These are phyloP conservation scores for Arabidopsis lyrata DNA, from an alignment of 441 rosid species.

Conservation along the genomic window DNA sequence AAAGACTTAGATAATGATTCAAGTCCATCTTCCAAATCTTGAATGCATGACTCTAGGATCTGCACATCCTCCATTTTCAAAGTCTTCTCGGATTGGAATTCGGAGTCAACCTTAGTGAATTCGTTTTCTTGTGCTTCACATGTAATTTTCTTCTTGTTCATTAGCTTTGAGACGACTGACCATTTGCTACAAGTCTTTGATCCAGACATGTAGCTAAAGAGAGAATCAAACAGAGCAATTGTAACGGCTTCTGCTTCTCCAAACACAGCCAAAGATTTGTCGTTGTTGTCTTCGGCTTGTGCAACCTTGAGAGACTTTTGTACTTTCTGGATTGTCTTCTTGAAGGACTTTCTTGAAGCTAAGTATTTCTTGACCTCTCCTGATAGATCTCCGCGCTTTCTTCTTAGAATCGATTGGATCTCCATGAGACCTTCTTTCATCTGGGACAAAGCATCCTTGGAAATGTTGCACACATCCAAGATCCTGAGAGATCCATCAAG, in stretches of 20 bases:
- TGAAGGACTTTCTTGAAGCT: conserved; percentile 37
- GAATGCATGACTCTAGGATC: conserved; percentile 44
- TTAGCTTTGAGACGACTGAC: conserved; percentile 52
- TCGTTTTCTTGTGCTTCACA: conserved; percentile 36
- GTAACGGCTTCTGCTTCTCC: conserved; percentile 48
- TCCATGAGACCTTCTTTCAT: conserved; percentile 44
- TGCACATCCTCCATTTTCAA: conserved; percentile 30
- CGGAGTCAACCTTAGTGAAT: conserved; percentile 24
- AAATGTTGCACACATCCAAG: conserved; percentile 38
- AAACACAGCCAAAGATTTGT: conserved; percentile 22
- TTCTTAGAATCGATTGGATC: conserved; percentile 40
- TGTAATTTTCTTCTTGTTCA: conserved; percentile 36
- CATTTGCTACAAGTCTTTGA: conserved; percentile 35
- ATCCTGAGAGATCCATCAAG: conserved; percentile 54
- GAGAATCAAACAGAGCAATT: conserved; percentile 45
- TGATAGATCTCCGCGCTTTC: conserved; percentile 40
- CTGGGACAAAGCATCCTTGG: conserved; percentile 37
- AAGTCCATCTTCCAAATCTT: conserved; percentile 47
- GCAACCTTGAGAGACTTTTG: conserved; percentile 29
- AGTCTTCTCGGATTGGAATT: background rate
- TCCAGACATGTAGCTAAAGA: conserved; percentile 45
- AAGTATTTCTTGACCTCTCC: conserved; percentile 40
- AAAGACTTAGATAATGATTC: conserved; percentile 41
- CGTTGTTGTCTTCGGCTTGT: conserved; percentile 9
- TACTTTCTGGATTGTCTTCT: conserved; percentile 35